These are phyloP conservation scores for Chaetoscypha palmicola DNA, from an alignment of 2,329 filamentous ascomycete genomes.

Conservation along the genomic window DNA sequence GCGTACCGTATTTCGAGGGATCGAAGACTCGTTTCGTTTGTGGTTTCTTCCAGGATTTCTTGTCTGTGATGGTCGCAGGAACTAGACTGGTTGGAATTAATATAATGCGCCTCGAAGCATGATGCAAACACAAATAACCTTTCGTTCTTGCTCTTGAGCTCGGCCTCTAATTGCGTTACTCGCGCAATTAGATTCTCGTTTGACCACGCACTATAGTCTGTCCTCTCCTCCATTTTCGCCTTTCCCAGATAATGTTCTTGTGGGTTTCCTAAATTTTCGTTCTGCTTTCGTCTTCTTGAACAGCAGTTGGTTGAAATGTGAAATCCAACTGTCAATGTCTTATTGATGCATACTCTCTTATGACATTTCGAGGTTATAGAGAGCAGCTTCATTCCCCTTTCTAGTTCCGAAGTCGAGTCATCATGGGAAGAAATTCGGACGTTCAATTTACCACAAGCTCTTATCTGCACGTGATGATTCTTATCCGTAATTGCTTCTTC, in stretches of 20 bases:
- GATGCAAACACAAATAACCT: too few species aligned
- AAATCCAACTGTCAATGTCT: conserved; percentile 5
- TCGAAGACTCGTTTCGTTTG: conserved; percentile 46
- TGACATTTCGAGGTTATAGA: not conserved
- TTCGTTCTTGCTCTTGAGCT: conserved; percentile 47
- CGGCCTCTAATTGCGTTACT: conserved; percentile 59
- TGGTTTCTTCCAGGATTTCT: conserved; percentile 34
- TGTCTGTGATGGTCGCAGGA: conserved; percentile 24
- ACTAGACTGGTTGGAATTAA: too few species aligned
- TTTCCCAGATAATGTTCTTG: conserved; percentile 9
- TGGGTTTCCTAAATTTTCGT: conserved; percentile 12
- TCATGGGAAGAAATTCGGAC: not conserved
- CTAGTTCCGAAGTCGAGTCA: conserved; percentile 7
- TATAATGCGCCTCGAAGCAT: too few species aligned
- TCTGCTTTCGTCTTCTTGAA: conserved; percentile 15
- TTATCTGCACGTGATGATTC: conserved; percentile 22
- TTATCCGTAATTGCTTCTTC: conserved; percentile 6
- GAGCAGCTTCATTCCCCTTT: conserved; percentile 1
- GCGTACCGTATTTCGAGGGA: conserved; percentile 71
- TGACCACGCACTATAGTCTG: conserved; percentile 59
- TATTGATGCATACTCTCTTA: conserved; percentile 8
- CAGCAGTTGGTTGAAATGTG: conserved; percentile 15
- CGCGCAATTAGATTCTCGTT: conserved; percentile 61
- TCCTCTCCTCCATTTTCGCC: conserved; percentile 20
- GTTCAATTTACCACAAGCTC: conserved; percentile 4